Conservation (phyloP, 2,329 filamentous ascomycete genomes). For the Beauveria sp. region DNA sequence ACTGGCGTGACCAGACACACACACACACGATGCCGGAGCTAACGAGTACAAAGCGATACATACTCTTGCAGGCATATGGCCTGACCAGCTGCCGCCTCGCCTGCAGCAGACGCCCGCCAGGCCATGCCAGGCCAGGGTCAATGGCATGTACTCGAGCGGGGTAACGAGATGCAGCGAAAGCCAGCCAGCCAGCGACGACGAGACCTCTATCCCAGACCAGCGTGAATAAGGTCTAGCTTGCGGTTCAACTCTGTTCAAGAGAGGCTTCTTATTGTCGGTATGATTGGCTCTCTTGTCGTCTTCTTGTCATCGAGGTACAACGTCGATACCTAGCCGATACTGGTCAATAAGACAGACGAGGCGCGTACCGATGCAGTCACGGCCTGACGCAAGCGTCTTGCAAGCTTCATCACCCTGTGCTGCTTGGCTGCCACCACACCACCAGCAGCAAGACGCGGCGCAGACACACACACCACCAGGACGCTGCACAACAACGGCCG, state of each 20-base stretch:
- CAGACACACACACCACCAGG: neutral
- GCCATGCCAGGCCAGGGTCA: neutral
- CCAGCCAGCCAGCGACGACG: neutral
- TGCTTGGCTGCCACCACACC: neutral
- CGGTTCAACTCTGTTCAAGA: too few species aligned
- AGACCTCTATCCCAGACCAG: neutral
- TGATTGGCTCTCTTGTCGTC: neutral
- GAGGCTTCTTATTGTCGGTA: too few species aligned
- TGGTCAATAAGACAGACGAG: neutral
- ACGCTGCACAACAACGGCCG: too few species aligned
- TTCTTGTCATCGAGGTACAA: neutral
- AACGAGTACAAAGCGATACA: constrained; percentile 6
- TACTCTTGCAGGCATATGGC: neutral
- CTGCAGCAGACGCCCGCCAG: neutral
- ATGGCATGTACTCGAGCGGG: constrained; percentile 4
- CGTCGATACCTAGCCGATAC: neutral
- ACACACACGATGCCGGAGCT: neutral
- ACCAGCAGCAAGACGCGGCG: neutral
- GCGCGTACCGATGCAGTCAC: neutral
- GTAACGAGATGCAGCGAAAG: neutral
- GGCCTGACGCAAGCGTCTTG: neutral
- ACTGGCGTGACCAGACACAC: neutral
- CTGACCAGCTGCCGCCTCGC: neutral
- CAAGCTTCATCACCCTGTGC: neutral
- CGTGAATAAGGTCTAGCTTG: neutral